Percentiles rank a stretch among this genome's conserved stretches.
phyloP scores from a whole-genome alignment of 2,329 filamentous ascomycete genomes.

The Fonsecaea nubica region DNA sequence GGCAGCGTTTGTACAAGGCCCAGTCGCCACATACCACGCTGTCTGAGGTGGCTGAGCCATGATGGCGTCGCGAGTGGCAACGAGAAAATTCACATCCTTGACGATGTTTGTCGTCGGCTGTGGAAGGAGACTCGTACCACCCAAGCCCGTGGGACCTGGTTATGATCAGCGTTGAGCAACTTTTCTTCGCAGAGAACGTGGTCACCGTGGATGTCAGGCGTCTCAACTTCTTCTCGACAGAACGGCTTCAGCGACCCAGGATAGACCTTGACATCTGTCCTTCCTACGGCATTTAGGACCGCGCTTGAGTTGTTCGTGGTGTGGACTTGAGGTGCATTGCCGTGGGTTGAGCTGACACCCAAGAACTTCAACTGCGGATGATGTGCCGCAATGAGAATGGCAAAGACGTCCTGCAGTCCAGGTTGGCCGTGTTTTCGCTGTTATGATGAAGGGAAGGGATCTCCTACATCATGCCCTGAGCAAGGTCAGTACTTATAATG shows the following conservation, averaged over 20 bases:
- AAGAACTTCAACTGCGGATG: constrained; percentile 79
- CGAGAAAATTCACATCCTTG: constrained; percentile 69
- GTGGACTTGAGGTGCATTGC: constrained; percentile 82
- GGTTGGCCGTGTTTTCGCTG: constrained; percentile 16
- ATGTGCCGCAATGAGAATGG: constrained; percentile 82
- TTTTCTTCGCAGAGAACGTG: neutral
- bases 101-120: constrained; percentile 64
- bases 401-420: constrained; percentile 77
- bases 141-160: constrained; percentile 75
- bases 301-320: constrained; percentile 85
- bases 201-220: constrained; percentile 81
- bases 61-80: constrained; percentile 60
- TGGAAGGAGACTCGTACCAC: constrained; percentile 84
- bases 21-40: constrained; percentile 85
- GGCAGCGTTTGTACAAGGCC: constrained; percentile 83
- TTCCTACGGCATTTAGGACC: constrained; percentile 80
- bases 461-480: constrained; percentile 53
- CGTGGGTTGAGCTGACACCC: constrained; percentile 89
- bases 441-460: neutral
- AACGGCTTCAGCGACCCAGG: constrained; percentile 75
- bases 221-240: constrained; percentile 73
- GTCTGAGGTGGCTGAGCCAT: constrained; percentile 62
- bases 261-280: constrained; percentile 76
- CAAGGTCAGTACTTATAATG: constrained; percentile 2
- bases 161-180: constrained; percentile 2